These are phyloP conservation scores for Sicyos baderoa DNA, from an alignment of 306 rosid species.

Conservation along the genomic window DNA sequence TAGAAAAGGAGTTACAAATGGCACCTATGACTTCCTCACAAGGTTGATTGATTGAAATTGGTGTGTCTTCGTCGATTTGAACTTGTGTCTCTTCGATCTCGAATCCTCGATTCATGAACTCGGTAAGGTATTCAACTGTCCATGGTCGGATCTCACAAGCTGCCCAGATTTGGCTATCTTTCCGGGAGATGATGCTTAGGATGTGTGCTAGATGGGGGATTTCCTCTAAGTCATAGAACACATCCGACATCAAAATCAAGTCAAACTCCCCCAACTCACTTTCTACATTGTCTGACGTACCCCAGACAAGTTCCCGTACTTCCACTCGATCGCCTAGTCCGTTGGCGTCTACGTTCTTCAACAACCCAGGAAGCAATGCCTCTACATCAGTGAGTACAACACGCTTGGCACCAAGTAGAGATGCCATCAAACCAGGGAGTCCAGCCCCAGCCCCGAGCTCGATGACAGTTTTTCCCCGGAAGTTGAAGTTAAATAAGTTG, in stretches of 20 bases:
- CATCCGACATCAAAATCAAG: slow-evolving; percentile 32
- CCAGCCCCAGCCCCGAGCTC: slow-evolving; percentile 39
- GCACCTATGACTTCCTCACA: background rate
- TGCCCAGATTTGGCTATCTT: slow-evolving; percentile 25
- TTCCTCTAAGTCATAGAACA: slow-evolving; percentile 26
- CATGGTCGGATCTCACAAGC: slow-evolving; percentile 27
- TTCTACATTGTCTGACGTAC: slow-evolving; percentile 20
- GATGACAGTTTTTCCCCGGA: slow-evolving; percentile 20
- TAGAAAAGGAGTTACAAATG: background rate
- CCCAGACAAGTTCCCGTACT: slow-evolving; percentile 31
- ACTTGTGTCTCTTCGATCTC: slow-evolving; percentile 23
- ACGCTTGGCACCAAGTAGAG: slow-evolving; percentile 28
- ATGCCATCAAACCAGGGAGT: slow-evolving; percentile 30
- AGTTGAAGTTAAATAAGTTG: slow-evolving; percentile 4
- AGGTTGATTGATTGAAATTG: background rate
- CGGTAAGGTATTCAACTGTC: slow-evolving; percentile 27
- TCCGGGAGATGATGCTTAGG: slow-evolving; percentile 18
- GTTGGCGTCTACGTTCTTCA: slow-evolving; percentile 27
- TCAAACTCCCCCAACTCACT: slow-evolving; percentile 22
- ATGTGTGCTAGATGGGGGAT: slow-evolving; percentile 22
- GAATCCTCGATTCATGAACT: slow-evolving; percentile 27
- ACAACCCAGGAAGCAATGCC: slow-evolving; percentile 23
- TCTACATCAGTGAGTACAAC: slow-evolving; percentile 28
- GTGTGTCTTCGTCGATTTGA: slow-evolving; percentile 20
- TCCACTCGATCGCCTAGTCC: slow-evolving; percentile 26